Evolutionary conservation across 768 basidiomycete genomes (phyloP), one percentile per base, ranked within the genome.

Genomic region (Lepiota venenata): DNA sequence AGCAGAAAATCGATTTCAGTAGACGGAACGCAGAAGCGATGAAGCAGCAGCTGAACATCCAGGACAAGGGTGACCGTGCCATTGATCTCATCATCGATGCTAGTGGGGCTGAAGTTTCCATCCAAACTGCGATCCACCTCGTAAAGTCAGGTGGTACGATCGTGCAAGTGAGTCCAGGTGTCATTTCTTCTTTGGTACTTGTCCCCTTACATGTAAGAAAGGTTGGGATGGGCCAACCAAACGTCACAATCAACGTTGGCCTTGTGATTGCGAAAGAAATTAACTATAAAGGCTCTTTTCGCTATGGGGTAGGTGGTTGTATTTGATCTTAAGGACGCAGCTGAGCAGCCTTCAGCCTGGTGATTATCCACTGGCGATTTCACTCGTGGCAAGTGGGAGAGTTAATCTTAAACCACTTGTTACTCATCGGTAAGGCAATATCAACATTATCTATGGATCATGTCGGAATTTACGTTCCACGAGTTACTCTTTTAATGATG

Each of bases 81-180:
- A 84, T 97, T 58, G 93, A 97, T 70, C 74, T 97, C 29, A 87
- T 96, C 55, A 74, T 97, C 43, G 95, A 98, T 64, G 93, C 93
- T 11, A 93, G 89, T 53, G 94, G 95, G 25, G 94, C 95, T 2
- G 93, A 96, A 68, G 85, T 85, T 5, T 96, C 92, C 47, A 90
- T 97, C 56, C 92, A 93, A 68, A 94, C 91, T 41, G 92, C 82
- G 11, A 71, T 93, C 58, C 80, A 82, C 64, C 71, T 95, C 47
- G 87, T 82, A 55, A 87, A 85, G 71, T 71, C 79, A 35, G 91
- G 92, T 52, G 91, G 92, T 45, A 85, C 80, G 2, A 81, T 82
- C 63, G 82, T 90, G 14, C 86, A 89, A 71, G 85, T 80, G 58
- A 29, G 67, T 59, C 37, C 18, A 20, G 35, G 14, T 20, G n/a